These are phyloP conservation scores for Clarireedia hainanense DNA, from an alignment of 2,329 filamentous ascomycete species.

Conservation along the genomic window DNA sequence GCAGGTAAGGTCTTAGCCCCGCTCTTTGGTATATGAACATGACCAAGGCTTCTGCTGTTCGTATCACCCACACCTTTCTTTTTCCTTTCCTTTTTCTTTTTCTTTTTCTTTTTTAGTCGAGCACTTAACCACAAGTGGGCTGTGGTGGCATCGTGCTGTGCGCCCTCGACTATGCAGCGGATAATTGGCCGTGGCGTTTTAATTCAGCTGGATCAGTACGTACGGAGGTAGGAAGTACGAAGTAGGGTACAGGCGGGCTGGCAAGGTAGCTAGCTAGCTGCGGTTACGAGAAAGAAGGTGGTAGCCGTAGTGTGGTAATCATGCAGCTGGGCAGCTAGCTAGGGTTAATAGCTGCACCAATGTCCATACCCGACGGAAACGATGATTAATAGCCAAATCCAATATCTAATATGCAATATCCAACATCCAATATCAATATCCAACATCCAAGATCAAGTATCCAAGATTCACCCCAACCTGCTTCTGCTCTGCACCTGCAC, in stretches of 20 bases:
- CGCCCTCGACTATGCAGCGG: background rate
- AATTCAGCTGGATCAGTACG: background rate
- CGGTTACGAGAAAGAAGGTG: background rate
- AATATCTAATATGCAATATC: no score
- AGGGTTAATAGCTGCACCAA: no score
- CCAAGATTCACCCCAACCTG: no score
- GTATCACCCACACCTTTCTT: constrained; percentile 3
- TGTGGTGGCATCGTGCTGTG: background rate
- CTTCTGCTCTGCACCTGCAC: no score
- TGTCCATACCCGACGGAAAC: no score
- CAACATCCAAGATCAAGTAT: no score
- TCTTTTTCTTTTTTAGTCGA: background rate
- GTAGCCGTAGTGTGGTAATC: background rate
- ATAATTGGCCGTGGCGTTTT: constrained; percentile 2
- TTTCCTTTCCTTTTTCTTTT: background rate
- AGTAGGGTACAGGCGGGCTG: background rate
- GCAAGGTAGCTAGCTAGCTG: background rate
- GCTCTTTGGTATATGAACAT: background rate
- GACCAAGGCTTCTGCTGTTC: constrained; percentile 1
- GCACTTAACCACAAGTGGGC: background rate
- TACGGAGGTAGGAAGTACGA: background rate
- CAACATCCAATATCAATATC: no score
- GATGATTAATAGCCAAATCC: no score
- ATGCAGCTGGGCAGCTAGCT: no score
- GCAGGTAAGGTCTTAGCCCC: constrained; percentile 10